Conservation (phyloP, 2,329 filamentous ascomycete genomes). For the Penicillium sumatraense region DNA sequence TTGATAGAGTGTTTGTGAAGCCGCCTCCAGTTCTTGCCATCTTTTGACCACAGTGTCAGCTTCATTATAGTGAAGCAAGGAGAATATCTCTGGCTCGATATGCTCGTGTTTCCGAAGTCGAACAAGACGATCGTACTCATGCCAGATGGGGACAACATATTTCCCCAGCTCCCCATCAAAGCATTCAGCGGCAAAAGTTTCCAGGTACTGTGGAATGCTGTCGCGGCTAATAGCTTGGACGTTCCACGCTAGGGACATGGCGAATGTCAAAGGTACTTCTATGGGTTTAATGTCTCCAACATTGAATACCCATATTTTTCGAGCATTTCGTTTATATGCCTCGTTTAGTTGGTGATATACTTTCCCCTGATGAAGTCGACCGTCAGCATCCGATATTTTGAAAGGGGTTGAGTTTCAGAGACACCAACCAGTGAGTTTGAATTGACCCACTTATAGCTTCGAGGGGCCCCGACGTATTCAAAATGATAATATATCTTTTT, state of each 20-base stretch:
- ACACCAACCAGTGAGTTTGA: conserved; percentile 60
- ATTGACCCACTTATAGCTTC: conserved; percentile 68
- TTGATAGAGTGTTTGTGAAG: conserved; percentile 62
- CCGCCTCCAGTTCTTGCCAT: conserved; percentile 58
- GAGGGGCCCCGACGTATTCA: conserved; percentile 65
- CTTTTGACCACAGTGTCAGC: conserved; percentile 61
- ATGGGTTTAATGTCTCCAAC: conserved; percentile 69
- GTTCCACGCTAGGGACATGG: conserved; percentile 17
- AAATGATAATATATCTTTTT: conserved; percentile 56
- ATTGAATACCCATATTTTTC: conserved; percentile 69
- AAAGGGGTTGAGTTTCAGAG: no score
- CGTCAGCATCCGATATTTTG: neutral
- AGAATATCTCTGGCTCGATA: conserved; percentile 63
- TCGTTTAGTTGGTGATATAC: conserved; percentile 15
- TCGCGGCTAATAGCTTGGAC: conserved; percentile 65
- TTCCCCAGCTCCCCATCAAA: conserved; percentile 57
- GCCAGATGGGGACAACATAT: conserved; percentile 57
- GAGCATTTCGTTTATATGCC: conserved; percentile 62
- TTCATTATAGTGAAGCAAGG: conserved; percentile 67
- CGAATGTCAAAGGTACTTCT: conserved; percentile 30
- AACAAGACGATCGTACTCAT: conserved; percentile 62
- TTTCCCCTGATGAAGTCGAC: conserved; percentile 9
- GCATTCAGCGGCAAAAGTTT: conserved; percentile 61
- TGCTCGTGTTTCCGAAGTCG: conserved; percentile 67
- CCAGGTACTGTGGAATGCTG: conserved; percentile 61